Conservation (phyloP, 192 early-diverging fungal genomes). For the Phlyctochytrium planicorne region DNA sequence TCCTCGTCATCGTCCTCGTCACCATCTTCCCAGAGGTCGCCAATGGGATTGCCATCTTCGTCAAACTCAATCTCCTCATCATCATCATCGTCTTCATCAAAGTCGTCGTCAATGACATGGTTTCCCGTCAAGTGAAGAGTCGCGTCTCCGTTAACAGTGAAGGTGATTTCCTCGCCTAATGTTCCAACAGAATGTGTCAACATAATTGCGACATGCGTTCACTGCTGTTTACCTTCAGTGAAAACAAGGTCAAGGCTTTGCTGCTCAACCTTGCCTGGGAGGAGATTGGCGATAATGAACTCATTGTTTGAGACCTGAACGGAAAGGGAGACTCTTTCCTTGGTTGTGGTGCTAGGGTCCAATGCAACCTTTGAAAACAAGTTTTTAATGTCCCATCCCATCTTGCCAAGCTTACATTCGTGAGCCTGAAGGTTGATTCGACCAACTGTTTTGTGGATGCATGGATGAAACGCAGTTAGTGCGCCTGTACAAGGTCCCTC, state of each 20-base stretch:
- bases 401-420: constrained; percentile 56
- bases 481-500: no score
- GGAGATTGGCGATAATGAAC: constrained; percentile 81
- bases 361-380: constrained; percentile 66
- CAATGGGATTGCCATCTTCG: constrained; percentile 35
- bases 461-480: not conserved
- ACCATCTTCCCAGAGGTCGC: constrained; percentile 32
- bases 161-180: constrained; percentile 72
- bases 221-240: constrained; percentile 44
- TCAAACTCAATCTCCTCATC: constrained; percentile 44
- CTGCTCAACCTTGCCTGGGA: constrained; percentile 75
- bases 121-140: constrained; percentile 74
- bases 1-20: constrained; percentile 33
- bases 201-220: no score
- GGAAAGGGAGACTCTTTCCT: constrained; percentile 64
- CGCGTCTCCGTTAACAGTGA: constrained; percentile 65
- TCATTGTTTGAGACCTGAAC: constrained; percentile 69
- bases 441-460: constrained; percentile 53
- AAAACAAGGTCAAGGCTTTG: constrained; percentile 63
- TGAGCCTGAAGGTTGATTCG: constrained; percentile 74
- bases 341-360: constrained; percentile 43
- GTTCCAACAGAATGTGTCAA: not conserved
- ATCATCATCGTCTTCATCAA: constrained; percentile 44
- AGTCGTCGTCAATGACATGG: constrained; percentile 59
- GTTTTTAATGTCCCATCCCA: not conserved